Percentiles rank a stretch among this genome's conserved stretches.
phyloP scores from a whole-genome alignment of 2,329 filamentous ascomycete genomes.

The Xylaria sp. region DNA sequence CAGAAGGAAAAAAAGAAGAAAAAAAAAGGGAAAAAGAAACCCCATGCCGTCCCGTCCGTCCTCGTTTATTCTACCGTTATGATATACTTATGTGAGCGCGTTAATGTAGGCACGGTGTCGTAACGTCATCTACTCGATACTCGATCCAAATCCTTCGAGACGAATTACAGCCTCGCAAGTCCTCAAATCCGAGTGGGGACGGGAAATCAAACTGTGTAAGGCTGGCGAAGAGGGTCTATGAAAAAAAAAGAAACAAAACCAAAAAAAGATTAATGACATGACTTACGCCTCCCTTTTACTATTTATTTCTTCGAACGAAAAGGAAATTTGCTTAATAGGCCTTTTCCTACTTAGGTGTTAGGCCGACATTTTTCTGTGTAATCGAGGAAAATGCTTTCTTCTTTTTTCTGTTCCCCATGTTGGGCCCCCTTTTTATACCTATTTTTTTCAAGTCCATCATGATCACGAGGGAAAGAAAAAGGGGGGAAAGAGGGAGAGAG shows the following conservation, averaged over 20 bases:
- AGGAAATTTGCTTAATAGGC: too few species aligned
- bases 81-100: slow-evolving; percentile 22
- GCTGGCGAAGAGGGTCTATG: slow-evolving; percentile 93
- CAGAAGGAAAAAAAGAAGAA: not conserved
- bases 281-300: slow-evolving; percentile 5
- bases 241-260: not conserved
- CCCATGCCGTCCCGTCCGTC: not conserved
- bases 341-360: not conserved
- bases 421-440: not conserved
- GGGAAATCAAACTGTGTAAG: slow-evolving; percentile 94
- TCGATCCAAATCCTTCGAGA: slow-evolving; percentile 87
- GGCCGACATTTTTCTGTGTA: not conserved
- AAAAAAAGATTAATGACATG: not conserved
- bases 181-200: slow-evolving; percentile 96
- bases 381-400: not conserved
- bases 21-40: not conserved
- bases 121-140: slow-evolving; percentile 97
- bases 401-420: not conserved
- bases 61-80: not conserved
- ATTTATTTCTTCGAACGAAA: slow-evolving; percentile 3
- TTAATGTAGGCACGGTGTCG: slow-evolving; percentile 78
- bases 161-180: slow-evolving; percentile 95
- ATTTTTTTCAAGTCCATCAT: too few species aligned
- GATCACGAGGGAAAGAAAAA: too few species aligned
- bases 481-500: too few species aligned